These are phyloP conservation scores for Podospora bellae-mahoneyi DNA, from an alignment of 495 filamentous ascomycete genomes.

Conservation along the genomic window DNA sequence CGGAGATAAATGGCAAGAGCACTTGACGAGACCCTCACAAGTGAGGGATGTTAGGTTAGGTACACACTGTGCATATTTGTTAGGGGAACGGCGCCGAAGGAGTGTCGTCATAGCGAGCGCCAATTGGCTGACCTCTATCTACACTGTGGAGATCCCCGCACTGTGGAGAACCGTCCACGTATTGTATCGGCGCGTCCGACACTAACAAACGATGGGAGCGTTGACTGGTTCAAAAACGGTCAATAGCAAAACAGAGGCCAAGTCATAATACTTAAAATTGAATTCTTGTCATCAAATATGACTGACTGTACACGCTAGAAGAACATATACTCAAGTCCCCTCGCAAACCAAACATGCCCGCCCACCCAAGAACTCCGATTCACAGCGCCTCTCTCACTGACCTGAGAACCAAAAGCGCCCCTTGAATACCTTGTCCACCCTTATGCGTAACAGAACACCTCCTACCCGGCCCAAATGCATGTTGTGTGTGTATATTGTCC, in stretches of 20 bases:
- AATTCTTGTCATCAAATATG: not conserved
- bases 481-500: not conserved
- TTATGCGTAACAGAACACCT: not conserved
- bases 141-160: not conserved
- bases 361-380: slow-evolving; percentile 14
- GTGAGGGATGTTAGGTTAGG: not conserved
- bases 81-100: not conserved
- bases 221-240: not conserved
- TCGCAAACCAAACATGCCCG: not conserved
- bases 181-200: not conserved
- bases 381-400: slow-evolving; percentile 20
- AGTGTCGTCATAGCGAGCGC: not conserved
- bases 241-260: not conserved
- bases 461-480: not conserved
- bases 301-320: not conserved
- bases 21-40: not conserved
- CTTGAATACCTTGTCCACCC: not conserved
- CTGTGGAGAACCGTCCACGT: not conserved
- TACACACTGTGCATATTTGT: not conserved
- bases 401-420: slow-evolving; percentile 15
- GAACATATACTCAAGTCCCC: not conserved
- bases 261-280: not conserved
- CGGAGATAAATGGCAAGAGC: not conserved
- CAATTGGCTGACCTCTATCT: not conserved
- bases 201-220: not conserved